Base-by-base conservation (phyloP, 176 grass and related monocot species). In the Oryza nivara region DNA sequence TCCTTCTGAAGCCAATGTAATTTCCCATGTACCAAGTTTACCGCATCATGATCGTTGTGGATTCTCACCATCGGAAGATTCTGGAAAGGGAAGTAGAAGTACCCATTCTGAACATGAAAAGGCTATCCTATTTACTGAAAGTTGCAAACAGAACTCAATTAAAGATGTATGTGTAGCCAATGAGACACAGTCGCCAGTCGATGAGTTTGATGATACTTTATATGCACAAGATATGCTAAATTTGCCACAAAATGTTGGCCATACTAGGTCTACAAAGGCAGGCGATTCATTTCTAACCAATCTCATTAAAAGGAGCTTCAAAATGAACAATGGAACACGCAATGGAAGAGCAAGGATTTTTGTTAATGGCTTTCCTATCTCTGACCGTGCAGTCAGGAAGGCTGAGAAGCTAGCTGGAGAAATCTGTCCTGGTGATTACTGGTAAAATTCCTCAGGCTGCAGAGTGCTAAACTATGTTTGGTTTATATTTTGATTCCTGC, bases 251-350 rank as follows among this genome's bases (percentile, higher is more conserved):
- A 75, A 88, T 86, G 65, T 82, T 69, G 81, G 23, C 66, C 89
- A 85, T 51, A 61, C 71, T 81, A 87, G 65, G 67, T 65, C 25
- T 30, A 70, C 84, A 38, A 91, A 94, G 76, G 85, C 49, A 25
- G 84, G 86, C 5, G 86, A 99, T 54, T 99, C 91, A 36, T 99
- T 96, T 75, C 72, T 99, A 11, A 76, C 86, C 30, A 93, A 93
- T 84, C 88, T 99, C 23, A 92, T 99, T 78, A 99, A 96, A 83
- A 99, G 74, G 88, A 92, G 93, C 77, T 91, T 99, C 80, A 90
- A 86, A 79, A 89, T 88, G 61, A 91, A 85, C 64, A 82, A 92
- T 48, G 83, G 79, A 60, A 82, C n/a, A 0, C 84, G 36, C 9
- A 75, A 86, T 71, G 78, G 88, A 71, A 88, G 84, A 82, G 69